These are phyloP conservation scores for Neonothopanus nambi DNA, from an alignment of 1,284 basidiomycete species.

Conservation along the genomic window DNA sequence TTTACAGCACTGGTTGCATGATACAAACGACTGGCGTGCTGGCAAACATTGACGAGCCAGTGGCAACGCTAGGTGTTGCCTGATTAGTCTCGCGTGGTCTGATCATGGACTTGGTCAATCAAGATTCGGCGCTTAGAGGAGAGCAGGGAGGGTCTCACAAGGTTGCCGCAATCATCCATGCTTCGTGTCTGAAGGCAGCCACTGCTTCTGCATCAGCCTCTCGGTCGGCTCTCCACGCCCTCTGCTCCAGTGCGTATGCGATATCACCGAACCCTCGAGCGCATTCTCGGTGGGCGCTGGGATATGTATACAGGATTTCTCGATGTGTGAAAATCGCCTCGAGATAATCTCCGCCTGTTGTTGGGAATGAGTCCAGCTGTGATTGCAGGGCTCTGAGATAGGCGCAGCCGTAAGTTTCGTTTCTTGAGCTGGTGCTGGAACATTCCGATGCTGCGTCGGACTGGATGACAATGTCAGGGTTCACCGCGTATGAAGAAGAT, in stretches of 20 bases:
- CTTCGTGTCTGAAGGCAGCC: slow-evolving; percentile 62
- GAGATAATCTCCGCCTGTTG: slow-evolving; percentile 70
- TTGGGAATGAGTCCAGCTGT: slow-evolving; percentile 52
- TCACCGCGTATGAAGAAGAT: no score
- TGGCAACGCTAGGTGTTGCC: not conserved
- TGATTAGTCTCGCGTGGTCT: slow-evolving; percentile 1
- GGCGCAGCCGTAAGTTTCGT: slow-evolving; percentile 50
- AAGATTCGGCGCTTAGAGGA: not conserved
- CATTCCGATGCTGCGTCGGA: slow-evolving; percentile 43
- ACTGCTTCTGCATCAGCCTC: slow-evolving; percentile 69
- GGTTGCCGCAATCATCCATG: slow-evolving; percentile 51
- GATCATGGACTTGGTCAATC: not conserved
- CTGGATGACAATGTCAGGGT: slow-evolving; percentile 24
- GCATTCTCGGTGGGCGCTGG: slow-evolving; percentile 60
- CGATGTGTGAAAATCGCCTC: slow-evolving; percentile 75
- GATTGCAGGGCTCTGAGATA: slow-evolving; percentile 63
- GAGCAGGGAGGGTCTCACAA: slow-evolving; percentile 2
- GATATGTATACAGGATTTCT: slow-evolving; percentile 59
- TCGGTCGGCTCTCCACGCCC: slow-evolving; percentile 65
- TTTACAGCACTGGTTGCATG: slow-evolving; percentile 14
- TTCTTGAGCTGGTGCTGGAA: slow-evolving; percentile 42
- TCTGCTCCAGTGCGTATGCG: slow-evolving; percentile 56
- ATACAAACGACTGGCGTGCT: slow-evolving; percentile 7
- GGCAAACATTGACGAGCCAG: not conserved
- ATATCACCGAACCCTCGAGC: slow-evolving; percentile 62